Evolutionary conservation across 176 grass and related monocot genomes (phyloP).

Genomic region (Hordeum marinum): DNA sequence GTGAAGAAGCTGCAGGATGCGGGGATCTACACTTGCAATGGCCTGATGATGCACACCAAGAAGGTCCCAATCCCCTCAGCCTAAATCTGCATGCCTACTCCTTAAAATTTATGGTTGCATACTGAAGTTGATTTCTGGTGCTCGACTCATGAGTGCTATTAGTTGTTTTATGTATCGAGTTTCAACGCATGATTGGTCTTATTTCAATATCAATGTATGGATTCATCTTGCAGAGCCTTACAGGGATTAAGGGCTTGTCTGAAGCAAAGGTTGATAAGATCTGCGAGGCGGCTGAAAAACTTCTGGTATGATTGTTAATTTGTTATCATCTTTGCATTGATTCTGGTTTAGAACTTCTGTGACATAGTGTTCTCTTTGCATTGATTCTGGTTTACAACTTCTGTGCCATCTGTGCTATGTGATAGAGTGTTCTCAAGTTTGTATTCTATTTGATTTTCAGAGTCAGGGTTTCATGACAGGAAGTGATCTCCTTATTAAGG

Average conservation of each 20-base stretch:
- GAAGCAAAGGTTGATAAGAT: conserved; percentile 96
- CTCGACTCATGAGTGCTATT: not conserved
- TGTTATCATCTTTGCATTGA: not conserved
- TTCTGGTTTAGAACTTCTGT: not conserved
- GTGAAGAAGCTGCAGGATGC: conserved; percentile 97
- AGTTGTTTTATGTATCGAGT: not conserved
- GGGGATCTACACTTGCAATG: conserved; percentile 97
- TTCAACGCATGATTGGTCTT: not conserved
- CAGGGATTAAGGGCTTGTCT: conserved; percentile 89
- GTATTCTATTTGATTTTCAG: conserved; percentile 28
- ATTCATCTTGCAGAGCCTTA: conserved; percentile 49
- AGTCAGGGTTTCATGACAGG: conserved; percentile 72
- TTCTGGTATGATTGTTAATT: conserved; percentile 62
- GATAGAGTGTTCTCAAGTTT: conserved; percentile 17
- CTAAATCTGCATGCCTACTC: not conserved
- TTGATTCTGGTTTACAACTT: conserved; percentile 2
- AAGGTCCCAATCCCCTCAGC: conserved; percentile 45
- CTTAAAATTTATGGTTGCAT: not conserved
- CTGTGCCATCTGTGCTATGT: not conserved
- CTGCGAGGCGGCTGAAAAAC: conserved; percentile 75
- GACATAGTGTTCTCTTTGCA: not conserved
- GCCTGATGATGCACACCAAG: conserved; percentile 98
- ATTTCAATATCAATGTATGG: not conserved
- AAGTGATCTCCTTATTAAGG: conserved; percentile 76
- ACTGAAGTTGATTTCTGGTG: not conserved